Base-by-base conservation (phyloP, 2,329 filamentous ascomycete genomes). In the Fusarium praegraminearum region DNA sequence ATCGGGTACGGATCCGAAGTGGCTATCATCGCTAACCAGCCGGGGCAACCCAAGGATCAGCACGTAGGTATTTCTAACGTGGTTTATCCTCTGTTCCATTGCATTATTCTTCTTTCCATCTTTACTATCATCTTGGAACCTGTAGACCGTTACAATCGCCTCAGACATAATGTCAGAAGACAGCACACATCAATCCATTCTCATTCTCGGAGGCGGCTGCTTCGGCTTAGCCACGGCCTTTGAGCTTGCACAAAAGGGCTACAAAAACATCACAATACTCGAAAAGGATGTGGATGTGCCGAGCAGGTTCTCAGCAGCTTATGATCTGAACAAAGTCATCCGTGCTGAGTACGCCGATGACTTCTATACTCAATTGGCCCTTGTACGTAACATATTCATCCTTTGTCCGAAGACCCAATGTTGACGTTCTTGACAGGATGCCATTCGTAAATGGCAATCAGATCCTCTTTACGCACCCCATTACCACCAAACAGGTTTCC, bases 271-370 rank as follows among this genome's bases (percentile, higher is more conserved):
- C 49, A 70, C 66, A 24, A 55, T 69, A 11, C 67, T 69, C 1
- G 66, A 69, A 26, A 69, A 69, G 10, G 66, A 66, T 1, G 38
- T 57, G 1, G 55, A 67, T 4, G 56, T 69, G 0, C 66, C 66
- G 0, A 69, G 66, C 26, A 61, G 66, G 9, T 69, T 69, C 9
- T 69, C 66, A 0, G 66, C 66, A 15, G 66, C 66, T 1, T 62
- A 69, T 32, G 66, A 69, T 43, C 55, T 69, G 0, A 69, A 69
- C 51, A 69, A 69, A 24, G 66, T 69, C 51, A 69, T 69, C 1
- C 66, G 66, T 0, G 66, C 66, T 5, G 66, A 69, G 18, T 69
- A 69, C 1, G 66, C 66, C 0, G 66, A 69, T 33, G 46, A 38
- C 15, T 69, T 69, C 2, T 69, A 69, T 7, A 69, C 66, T 0